A percentile compares a stretch with the other conserved stretches of the same genome.
These are phyloP conservation scores for Tolypocladium sp. DNA, from an alignment of 2,329 filamentous ascomycete species.

Conservation along the genomic window DNA sequence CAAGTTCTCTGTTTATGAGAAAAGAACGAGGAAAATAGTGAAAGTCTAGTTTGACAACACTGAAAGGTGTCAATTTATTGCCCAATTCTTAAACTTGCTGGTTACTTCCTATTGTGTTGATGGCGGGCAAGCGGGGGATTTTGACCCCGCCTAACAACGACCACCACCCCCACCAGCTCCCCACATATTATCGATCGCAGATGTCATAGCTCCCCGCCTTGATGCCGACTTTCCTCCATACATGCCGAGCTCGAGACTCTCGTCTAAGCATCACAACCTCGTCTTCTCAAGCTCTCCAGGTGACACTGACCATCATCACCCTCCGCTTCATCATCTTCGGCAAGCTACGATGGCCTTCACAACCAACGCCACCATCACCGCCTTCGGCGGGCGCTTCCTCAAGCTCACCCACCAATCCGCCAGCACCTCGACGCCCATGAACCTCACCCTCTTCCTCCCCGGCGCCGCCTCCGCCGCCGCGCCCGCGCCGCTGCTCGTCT, in stretches of 20 bases:
- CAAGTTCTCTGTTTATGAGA: too few relatives aligned
- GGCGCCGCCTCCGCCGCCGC: conserved; percentile 48
- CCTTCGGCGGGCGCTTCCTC: conserved; percentile 87
- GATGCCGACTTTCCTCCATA: conserved; percentile 1
- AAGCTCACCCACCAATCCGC: conserved; percentile 83
- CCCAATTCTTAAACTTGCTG: too few relatives aligned
- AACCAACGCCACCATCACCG: conserved; percentile 80
- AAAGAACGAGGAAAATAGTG: too few relatives aligned
- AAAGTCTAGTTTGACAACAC: too few relatives aligned
- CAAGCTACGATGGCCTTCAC: conserved; percentile 64
- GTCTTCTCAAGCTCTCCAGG: not conserved
- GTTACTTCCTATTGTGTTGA: too few relatives aligned
- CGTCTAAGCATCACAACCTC: not conserved
- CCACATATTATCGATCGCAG: not conserved
- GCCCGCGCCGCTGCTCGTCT: conserved; percentile 76
- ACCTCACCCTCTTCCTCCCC: conserved; percentile 85
- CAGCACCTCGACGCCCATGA: conserved; percentile 79
- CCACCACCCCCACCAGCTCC: not conserved
- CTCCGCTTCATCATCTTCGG: not conserved
- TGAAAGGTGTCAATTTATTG: too few relatives aligned
- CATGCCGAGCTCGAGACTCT: not conserved
- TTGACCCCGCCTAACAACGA: too few relatives aligned
- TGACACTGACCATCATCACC: not conserved
- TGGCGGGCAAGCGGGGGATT: not conserved
- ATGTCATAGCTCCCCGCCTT: not conserved